Conservation (phyloP, 805 yeast genomes). For the Tetrapisispora nanseiensis region DNA sequence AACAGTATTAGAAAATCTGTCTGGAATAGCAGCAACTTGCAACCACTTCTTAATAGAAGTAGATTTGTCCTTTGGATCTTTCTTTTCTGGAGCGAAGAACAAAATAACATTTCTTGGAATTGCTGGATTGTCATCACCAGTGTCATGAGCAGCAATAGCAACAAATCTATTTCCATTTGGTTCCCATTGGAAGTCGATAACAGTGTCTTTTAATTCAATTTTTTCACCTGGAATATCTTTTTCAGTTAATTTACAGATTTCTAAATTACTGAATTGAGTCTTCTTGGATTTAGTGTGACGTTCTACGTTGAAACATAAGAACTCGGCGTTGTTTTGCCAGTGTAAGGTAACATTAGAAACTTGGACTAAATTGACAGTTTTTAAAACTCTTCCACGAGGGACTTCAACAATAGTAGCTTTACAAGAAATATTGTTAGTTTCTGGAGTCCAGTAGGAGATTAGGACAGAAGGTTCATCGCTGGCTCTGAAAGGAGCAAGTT, state of each 20-base stretch:
- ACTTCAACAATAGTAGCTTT: slow-evolving; percentile 85
- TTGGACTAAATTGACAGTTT: slow-evolving; percentile 91
- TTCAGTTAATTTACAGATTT: slow-evolving; percentile 79
- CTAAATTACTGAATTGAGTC: slow-evolving; percentile 83
- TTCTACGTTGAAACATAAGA: slow-evolving; percentile 87
- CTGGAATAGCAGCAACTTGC: slow-evolving; percentile 45
- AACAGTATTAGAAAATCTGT: slow-evolving; percentile 62
- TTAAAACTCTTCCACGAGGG: slow-evolving; percentile 70
- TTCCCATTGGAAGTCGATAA: slow-evolving; percentile 89
- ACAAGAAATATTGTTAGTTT: slow-evolving; percentile 82
- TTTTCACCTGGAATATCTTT: slow-evolving; percentile 92
- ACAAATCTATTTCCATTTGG: slow-evolving; percentile 84
- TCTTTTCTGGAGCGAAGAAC: slow-evolving; percentile 73
- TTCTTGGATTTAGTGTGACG: slow-evolving; percentile 94
- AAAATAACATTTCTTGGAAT: slow-evolving; percentile 55
- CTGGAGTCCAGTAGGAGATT: slow-evolving; percentile 96
- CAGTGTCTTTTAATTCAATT: slow-evolving; percentile 83
- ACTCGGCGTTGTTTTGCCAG: slow-evolving; percentile 87
- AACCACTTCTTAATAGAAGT: slow-evolving; percentile 44
- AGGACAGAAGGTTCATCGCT: slow-evolving; percentile 51
- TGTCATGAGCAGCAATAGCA: slow-evolving; percentile 54
- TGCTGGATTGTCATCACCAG: slow-evolving; percentile 46
- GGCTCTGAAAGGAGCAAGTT: slow-evolving; percentile 46
- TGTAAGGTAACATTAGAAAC: slow-evolving; percentile 82
- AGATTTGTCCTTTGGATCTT: slow-evolving; percentile 40